phyloP scores from a whole-genome alignment of 352 stramenopile species.

The Lagenidium giganteum region DNA sequence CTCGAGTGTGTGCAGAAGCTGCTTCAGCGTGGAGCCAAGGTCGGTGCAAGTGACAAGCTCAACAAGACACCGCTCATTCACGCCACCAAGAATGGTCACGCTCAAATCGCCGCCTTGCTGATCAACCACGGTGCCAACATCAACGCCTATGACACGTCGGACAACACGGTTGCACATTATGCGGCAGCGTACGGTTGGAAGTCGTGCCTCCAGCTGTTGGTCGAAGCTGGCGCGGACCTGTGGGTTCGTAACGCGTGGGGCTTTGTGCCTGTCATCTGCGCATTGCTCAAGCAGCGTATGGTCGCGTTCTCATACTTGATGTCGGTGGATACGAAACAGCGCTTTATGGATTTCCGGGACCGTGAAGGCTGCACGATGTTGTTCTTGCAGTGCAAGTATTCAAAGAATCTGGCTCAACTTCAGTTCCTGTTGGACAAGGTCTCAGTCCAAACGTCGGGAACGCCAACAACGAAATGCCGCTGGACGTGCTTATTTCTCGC shows the following conservation, averaged over 20 bases:
- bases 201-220: slow-evolving; percentile 40
- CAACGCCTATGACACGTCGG: slow-evolving; percentile 52
- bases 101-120: slow-evolving; percentile 25
- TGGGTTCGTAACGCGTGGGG: slow-evolving; percentile 54
- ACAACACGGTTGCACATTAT: slow-evolving; percentile 62
- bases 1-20: slow-evolving; percentile 33
- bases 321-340: slow-evolving; percentile 26
- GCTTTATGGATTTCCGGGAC: slow-evolving; percentile 52
- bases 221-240: slow-evolving; percentile 32
- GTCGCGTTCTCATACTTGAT: slow-evolving; percentile 38
- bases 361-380: slow-evolving; percentile 56
- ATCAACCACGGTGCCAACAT: slow-evolving; percentile 54
- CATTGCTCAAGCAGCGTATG: slow-evolving; percentile 43
- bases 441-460: slow-evolving; percentile 44
- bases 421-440: slow-evolving; percentile 43
- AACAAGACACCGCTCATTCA: slow-evolving; percentile 59
- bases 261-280: slow-evolving; percentile 48
- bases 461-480: slow-evolving; percentile 30
- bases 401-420: slow-evolving; percentile 34
- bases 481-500: slow-evolving; percentile 36
- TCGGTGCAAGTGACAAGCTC: slow-evolving; percentile 45
- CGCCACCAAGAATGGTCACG: slow-evolving; percentile 56
- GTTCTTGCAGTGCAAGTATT: slow-evolving; percentile 52
- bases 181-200: slow-evolving; percentile 53
- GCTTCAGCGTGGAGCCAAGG: slow-evolving; percentile 29